phyloP scores from a whole-genome alignment of 73 alveolate species.

The Urostyla sp. region DNA sequence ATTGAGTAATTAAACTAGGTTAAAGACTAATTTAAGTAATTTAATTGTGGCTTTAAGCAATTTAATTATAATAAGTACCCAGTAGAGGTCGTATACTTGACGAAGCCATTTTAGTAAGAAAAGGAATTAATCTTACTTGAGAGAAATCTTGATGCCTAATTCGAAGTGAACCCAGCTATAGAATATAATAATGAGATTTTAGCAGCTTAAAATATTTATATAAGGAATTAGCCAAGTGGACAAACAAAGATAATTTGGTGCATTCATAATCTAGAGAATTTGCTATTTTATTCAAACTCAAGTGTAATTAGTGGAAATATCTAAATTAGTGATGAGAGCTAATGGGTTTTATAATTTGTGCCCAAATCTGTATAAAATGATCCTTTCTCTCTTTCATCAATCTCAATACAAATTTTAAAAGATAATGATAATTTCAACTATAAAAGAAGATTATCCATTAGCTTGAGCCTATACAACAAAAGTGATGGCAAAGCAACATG shows the following conservation, averaged over 20 bases:
- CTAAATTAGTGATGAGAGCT: not conserved
- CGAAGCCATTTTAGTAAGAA: not conserved
- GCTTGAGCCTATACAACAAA: not conserved
- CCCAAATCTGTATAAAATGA: not conserved
- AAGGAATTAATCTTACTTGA: not conserved
- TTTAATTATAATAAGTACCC: not conserved
- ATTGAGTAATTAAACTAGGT: too few relatives aligned
- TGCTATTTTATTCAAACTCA: not conserved
- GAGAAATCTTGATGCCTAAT: not conserved
- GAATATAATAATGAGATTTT: not conserved
- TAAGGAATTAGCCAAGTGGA: constrained; percentile 41
- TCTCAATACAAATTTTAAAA: not conserved
- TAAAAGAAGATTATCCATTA: not conserved
- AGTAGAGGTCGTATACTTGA: not conserved
- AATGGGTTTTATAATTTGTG: not conserved
- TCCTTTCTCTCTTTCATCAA: not conserved
- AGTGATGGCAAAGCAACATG: not conserved
- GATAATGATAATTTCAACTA: not conserved
- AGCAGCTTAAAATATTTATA: not conserved
- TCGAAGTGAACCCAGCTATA: not conserved
- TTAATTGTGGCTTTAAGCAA: not conserved
- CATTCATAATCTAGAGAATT: not conserved
- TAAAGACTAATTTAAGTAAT: not conserved
- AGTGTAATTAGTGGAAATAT: not conserved
- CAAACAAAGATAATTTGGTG: constrained; percentile 20